phyloP scores from a whole-genome alignment of 1,139 yeast genomes.

The Nematodospora anomalae region DNA sequence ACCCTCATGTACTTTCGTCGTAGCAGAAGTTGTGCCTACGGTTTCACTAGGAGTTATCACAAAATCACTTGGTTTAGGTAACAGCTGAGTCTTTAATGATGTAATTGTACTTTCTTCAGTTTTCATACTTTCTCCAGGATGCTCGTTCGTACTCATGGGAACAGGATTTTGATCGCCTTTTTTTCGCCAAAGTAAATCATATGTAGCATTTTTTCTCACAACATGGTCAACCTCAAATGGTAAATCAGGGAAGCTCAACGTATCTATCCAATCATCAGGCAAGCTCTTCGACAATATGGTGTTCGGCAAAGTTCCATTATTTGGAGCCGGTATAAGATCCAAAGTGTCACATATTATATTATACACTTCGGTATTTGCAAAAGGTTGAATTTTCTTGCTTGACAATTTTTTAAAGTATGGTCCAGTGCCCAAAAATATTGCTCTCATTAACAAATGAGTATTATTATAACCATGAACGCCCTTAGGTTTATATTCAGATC shows the following conservation, averaged over 20 bases:
- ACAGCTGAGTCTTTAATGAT: slow-evolving; percentile 20
- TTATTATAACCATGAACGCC: slow-evolving; percentile 89
- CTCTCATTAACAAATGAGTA: slow-evolving; percentile 76
- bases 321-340: slow-evolving; percentile 54
- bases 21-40: slow-evolving; percentile 1
- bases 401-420: slow-evolving; percentile 59
- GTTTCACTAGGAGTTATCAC: slow-evolving; percentile 9
- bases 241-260: slow-evolving; percentile 56
- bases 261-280: slow-evolving; percentile 57
- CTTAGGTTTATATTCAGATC: slow-evolving; percentile 54
- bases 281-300: slow-evolving; percentile 32
- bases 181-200: slow-evolving; percentile 47
- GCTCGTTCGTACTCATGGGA: slow-evolving; percentile 21
- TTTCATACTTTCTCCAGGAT: slow-evolving; percentile 28
- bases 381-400: slow-evolving; percentile 53
- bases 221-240: slow-evolving; percentile 48
- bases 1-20: slow-evolving; percentile 14
- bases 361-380: slow-evolving; percentile 71
- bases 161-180: slow-evolving; percentile 2
- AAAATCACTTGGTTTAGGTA: slow-evolving; percentile 41
- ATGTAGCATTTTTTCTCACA: slow-evolving; percentile 48
- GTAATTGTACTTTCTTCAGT: slow-evolving; percentile 27
- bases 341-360: slow-evolving; percentile 71
- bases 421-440: slow-evolving; percentile 76
- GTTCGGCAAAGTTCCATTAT: slow-evolving; percentile 52